Percentiles rank a stretch among this genome's conserved stretches.
Conservation (phyloP, 139 green algal genomes). For the Chlamydomonas sp. region DNA sequence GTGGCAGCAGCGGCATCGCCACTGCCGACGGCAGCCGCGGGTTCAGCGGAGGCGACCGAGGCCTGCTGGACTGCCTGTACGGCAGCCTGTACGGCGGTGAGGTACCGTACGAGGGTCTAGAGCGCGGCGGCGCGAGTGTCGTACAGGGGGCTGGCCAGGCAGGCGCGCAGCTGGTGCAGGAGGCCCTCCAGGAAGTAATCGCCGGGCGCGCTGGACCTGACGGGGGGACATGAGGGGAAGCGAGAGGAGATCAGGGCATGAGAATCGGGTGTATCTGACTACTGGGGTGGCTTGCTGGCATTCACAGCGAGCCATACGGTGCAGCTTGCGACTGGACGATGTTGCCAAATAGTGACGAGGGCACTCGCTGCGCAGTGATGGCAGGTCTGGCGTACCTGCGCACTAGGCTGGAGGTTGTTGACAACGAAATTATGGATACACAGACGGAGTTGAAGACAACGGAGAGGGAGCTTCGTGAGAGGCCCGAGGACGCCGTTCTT, state of each 20-base stretch:
- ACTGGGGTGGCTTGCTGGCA: not conserved
- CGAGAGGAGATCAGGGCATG: not conserved
- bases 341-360: no score
- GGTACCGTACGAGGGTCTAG: slow-evolving; percentile 48
- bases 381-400: no score
- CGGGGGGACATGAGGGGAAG: not conserved
- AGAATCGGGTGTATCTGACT: not conserved
- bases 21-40: no score
- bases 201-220: slow-evolving; percentile 7
- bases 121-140: slow-evolving; percentile 66
- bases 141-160: slow-evolving; percentile 48
- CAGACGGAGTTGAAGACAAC: no score
- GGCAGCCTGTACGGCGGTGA: slow-evolving; percentile 5
- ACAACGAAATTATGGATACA: no score
- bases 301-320: no score
- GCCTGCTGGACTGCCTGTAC: not conserved
- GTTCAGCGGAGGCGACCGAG: no score
- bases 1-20: not conserved
- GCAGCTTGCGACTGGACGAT: no score
- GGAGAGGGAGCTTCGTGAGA: no score
- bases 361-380: no score
- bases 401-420: no score
- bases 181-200: slow-evolving; percentile 21
- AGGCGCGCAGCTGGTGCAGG: slow-evolving; percentile 36
- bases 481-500: no score